Percentiles rank a stretch among this genome's conserved stretches.
These are phyloP conservation scores for Rosa chinensis DNA, from an alignment of 306 rosid species.

Conservation along the genomic window DNA sequence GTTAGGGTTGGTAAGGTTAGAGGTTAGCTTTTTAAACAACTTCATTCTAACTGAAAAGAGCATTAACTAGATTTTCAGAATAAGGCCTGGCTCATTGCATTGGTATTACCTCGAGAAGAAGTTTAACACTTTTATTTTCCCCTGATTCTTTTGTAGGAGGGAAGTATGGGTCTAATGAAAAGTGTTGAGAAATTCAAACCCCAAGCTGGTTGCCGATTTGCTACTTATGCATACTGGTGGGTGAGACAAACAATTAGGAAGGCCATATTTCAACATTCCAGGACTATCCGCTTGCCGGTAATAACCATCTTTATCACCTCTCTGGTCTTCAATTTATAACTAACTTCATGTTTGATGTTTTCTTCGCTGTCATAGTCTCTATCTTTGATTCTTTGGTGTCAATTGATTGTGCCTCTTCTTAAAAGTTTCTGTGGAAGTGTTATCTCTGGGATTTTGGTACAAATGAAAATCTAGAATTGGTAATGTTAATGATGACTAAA, in stretches of 20 bases:
- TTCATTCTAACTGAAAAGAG: not conserved
- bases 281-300: conserved; percentile 88
- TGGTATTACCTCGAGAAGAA: conserved; percentile 1
- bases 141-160: conserved; percentile 56
- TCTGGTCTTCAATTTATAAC: not conserved
- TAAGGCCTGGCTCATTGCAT: not conserved
- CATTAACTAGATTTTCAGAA: not conserved
- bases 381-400: not conserved
- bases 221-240: conserved; percentile 91
- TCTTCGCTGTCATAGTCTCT: not conserved
- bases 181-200: conserved; percentile 87
- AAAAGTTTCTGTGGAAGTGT: not conserved
- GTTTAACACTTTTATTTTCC: conserved; percentile 19
- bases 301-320: conserved; percentile 3
- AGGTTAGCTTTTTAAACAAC: not conserved
- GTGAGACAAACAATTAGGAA: conserved; percentile 70
- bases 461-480: conserved; percentile 3
- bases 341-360: not conserved
- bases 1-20: not conserved
- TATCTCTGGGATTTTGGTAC: conserved; percentile 12
- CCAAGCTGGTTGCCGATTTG: conserved; percentile 78
- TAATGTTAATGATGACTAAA: not conserved
- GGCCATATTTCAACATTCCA: conserved; percentile 72
- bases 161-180: conserved; percentile 88
- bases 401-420: not conserved